Base-by-base conservation (phyloP, 495 filamentous ascomycete genomes). In the Penicillium verhagenii region DNA sequence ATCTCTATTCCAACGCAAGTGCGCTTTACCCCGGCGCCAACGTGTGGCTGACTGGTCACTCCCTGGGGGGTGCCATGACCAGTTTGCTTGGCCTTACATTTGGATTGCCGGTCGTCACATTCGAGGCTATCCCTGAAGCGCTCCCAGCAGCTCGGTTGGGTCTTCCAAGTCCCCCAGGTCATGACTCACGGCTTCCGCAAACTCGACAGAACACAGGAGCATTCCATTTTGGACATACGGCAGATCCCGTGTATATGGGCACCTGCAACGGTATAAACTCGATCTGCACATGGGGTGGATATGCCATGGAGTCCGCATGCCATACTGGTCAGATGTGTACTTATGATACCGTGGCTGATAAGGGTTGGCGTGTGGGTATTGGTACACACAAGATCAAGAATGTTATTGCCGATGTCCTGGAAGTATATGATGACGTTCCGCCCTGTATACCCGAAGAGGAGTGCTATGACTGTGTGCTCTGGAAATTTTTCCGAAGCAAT, bases 221-320 rank as follows among this genome's bases (percentile, higher is more conserved):
- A n/a, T 96, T 84, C 61, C 95, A 98, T 71, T 90, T 97, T 64
- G 94, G 94, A 6, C 90, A 97, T 65, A 97, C 90, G 5, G 94
- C 95, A 7, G 94, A 98, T 71, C 94, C 94, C 0, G 82, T 98
- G 6, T 98, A 86, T 66, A 91, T 97, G 80, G 94, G 94, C 25
- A 88, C 87, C 9, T 98, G 94, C 70, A 96, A 96, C 66, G 89
- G 88, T 29, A 89, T 90, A 14, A 91, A 88, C 23, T 90, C 92
- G 11, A 80, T 82, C 6, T 98, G 94, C 67, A 92, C 91, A 16
- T 86, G 94, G 61, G 92, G 82, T n/a, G 94, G 94, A 6, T 98
- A 97, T 68, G 91, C 95, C 6, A 77, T 98, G 77, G 92, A 98
- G 69, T 87, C 90, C 16, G 80, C 86, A 29, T 98, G 94, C 59